phyloP scores from a whole-genome alignment of 495 filamentous ascomycete species.

The Penicillium desertorum region DNA sequence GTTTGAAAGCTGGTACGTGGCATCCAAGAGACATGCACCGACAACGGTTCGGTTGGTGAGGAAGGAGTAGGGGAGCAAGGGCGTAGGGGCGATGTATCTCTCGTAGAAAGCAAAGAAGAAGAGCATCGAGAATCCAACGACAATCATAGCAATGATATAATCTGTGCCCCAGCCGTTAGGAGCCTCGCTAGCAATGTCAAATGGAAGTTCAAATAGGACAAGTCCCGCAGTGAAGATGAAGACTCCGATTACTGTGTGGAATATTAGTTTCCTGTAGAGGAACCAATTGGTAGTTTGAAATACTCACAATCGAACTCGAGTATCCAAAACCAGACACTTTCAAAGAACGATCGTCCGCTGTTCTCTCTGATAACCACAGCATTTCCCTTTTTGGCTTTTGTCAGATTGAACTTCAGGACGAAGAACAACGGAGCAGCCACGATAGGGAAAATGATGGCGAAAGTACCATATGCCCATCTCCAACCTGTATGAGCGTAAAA shows the following conservation, averaged over 20 bases:
- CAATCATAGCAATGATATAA: constrained; percentile 52
- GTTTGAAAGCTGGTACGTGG: constrained; percentile 54
- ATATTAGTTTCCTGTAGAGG: background rate
- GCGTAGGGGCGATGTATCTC: constrained; percentile 45
- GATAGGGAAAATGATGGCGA: constrained; percentile 56
- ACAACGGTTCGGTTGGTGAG: constrained; percentile 51
- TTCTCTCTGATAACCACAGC: constrained; percentile 28
- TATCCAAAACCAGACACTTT: constrained; percentile 23
- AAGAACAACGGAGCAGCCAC: constrained; percentile 46
- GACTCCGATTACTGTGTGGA: constrained; percentile 41
- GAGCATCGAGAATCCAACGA: constrained; percentile 53
- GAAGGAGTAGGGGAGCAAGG: constrained; percentile 53
- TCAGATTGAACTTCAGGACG: constrained; percentile 48
- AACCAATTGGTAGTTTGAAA: background rate
- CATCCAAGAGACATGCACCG: constrained; percentile 54
- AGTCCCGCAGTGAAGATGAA: constrained; percentile 56
- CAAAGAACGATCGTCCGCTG: constrained; percentile 25
- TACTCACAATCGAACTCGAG: constrained; percentile 27
- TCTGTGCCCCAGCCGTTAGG: constrained; percentile 42
- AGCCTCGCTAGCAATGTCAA: constrained; percentile 48
- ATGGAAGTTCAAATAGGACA: constrained; percentile 56
- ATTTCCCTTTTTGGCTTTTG: constrained; percentile 48
- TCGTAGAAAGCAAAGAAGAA: constrained; percentile 58
- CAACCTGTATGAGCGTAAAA: constrained; percentile 50
- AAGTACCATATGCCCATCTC: constrained; percentile 62